Evolutionary conservation across 345 rosid genomes (phyloP).

Genomic region (Gossypium mustelinum): DNA sequence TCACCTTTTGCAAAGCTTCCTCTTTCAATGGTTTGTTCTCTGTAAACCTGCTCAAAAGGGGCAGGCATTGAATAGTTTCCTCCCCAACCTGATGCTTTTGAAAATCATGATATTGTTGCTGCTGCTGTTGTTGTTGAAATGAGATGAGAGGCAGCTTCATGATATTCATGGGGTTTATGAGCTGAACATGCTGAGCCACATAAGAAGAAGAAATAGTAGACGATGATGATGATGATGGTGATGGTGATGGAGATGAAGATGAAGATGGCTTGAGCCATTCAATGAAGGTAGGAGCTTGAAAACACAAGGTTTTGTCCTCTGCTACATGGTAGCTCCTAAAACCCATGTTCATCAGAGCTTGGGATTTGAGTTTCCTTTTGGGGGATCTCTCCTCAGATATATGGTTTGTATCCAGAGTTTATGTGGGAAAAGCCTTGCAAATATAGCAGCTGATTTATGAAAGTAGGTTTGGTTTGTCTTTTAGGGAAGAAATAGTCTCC

Average conservation of each 20-base stretch:
- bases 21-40: conserved; percentile 37
- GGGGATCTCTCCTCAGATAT: neutral
- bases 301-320: conserved; percentile 29
- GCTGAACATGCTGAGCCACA: conserved; percentile 30
- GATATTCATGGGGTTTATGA: conserved; percentile 27
- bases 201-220: conserved; percentile 22
- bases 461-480: conserved; percentile 50
- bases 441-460: conserved; percentile 38
- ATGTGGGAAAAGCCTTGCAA: conserved; percentile 39
- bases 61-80: conserved; percentile 44
- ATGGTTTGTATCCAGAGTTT: conserved; percentile 37
- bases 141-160: conserved; percentile 14
- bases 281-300: conserved; percentile 53
- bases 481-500: conserved; percentile 19
- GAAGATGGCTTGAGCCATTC: conserved; percentile 78
- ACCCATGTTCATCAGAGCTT: conserved; percentile 35
- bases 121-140: neutral
- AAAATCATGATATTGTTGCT: conserved; percentile 4
- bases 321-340: conserved; percentile 41
- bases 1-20: conserved; percentile 20
- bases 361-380: neutral
- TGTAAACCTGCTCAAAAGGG: conserved; percentile 47
- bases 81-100: neutral
- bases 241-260: conserved; percentile 16
- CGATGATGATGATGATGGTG: conserved; percentile 8